Conservation (phyloP, 768 basidiomycete species). For the Daedaleopsis sinensis region DNA sequence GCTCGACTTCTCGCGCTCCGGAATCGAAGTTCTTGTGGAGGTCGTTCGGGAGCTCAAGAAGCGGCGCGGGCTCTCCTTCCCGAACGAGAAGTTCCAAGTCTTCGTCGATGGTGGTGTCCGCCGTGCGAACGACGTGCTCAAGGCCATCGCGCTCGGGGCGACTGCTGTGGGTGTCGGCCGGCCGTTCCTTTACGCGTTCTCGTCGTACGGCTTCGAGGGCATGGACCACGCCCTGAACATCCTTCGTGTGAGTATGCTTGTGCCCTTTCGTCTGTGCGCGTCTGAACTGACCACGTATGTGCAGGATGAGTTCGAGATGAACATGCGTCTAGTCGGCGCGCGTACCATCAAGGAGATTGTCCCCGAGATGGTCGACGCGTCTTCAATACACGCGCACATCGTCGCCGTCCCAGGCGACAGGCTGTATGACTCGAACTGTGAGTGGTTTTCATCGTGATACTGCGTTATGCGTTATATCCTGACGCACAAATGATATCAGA, state of each 20-base stretch:
- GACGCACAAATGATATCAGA: constrained; percentile 31
- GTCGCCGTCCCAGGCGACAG: constrained; percentile 70
- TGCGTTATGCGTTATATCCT: too few relatives aligned
- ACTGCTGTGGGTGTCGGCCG: constrained; percentile 89
- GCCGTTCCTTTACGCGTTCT: constrained; percentile 88
- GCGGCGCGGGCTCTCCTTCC: constrained; percentile 69
- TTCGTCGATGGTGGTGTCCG: constrained; percentile 96
- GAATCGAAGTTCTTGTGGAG: constrained; percentile 52
- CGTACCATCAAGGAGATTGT: constrained; percentile 76
- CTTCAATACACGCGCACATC: constrained; percentile 65
- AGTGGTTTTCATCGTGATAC: constrained; percentile 31
- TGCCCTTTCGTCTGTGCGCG: background rate
- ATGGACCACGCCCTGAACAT: constrained; percentile 84
- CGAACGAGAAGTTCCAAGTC: constrained; percentile 80
- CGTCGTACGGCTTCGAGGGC: constrained; percentile 86
- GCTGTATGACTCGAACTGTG: constrained; percentile 84
- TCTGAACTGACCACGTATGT: background rate
- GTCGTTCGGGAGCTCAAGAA: constrained; percentile 73
- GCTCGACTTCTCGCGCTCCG: constrained; percentile 50
- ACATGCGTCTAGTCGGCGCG: constrained; percentile 90
- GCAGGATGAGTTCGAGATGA: constrained; percentile 98
- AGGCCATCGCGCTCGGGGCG: constrained; percentile 88
- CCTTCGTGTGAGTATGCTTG: constrained; percentile 52
- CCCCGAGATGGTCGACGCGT: constrained; percentile 89
- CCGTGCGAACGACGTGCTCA: constrained; percentile 86